A percentile compares a stretch with the other conserved stretches of the same genome.
Evolutionary conservation across 2,329 filamentous ascomycete species (phyloP).

Genomic region (Alternaria sp.): DNA sequence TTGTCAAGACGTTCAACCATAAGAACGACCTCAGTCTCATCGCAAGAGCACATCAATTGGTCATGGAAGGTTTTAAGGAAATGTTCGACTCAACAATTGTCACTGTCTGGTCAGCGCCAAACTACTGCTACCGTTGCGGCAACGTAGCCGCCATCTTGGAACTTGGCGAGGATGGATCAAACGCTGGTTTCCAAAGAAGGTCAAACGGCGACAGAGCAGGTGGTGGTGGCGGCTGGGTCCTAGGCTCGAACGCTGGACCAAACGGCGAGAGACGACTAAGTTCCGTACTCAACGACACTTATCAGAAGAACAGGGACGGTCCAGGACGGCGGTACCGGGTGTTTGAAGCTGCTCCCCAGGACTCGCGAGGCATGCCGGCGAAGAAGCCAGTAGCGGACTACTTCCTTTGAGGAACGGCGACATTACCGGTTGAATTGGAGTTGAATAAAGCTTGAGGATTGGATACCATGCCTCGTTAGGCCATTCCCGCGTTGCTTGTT

Average conservation of each 20-base stretch:
- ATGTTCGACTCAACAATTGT: slow-evolving; percentile 93
- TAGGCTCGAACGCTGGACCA: slow-evolving; percentile 44
- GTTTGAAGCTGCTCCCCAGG: slow-evolving; percentile 95
- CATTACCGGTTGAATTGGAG: background rate
- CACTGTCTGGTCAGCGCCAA: slow-evolving; percentile 92
- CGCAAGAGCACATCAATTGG: slow-evolving; percentile 92
- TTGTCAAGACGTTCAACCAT: slow-evolving; percentile 94
- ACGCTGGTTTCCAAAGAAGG: slow-evolving; percentile 54
- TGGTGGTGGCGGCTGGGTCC: slow-evolving; percentile 46
- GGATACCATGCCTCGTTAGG: background rate
- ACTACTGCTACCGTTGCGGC: slow-evolving; percentile 63
- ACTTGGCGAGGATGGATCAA: slow-evolving; percentile 78
- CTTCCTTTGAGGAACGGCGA: slow-evolving; percentile 67
- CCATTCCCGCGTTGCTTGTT: background rate
- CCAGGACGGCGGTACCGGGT: slow-evolving; percentile 91
- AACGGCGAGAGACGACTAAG: slow-evolving; percentile 37
- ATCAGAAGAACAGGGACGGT: slow-evolving; percentile 60
- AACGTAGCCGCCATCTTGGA: slow-evolving; percentile 88
- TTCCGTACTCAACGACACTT: slow-evolving; percentile 52
- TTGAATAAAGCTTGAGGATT: background rate
- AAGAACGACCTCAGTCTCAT: slow-evolving; percentile 91
- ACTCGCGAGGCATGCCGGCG: slow-evolving; percentile 94
- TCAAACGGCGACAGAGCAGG: slow-evolving; percentile 72
- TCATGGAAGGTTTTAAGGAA: slow-evolving; percentile 99
- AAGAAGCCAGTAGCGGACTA: slow-evolving; percentile 99